Conservation (phyloP, 2,329 filamentous ascomycete genomes). For the Chlorencoelia australis region DNA sequence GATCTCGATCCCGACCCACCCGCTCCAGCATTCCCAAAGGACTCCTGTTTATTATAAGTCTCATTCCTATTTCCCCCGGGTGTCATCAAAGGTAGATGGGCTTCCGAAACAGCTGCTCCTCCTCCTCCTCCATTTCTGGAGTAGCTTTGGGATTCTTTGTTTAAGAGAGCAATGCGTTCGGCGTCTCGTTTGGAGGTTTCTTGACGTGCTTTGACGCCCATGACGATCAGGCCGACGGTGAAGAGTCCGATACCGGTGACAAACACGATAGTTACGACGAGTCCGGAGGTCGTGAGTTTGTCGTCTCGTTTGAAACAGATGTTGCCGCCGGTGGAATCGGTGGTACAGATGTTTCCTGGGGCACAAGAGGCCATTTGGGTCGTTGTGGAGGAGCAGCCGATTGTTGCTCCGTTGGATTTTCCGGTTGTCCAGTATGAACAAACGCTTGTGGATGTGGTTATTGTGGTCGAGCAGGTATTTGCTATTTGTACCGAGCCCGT, state of each 20-base stretch:
- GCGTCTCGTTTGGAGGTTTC: not conserved
- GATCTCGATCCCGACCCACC: not conserved
- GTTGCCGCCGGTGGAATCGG: not conserved
- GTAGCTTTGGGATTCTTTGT: slow-evolving; percentile 1
- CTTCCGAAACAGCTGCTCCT: not conserved
- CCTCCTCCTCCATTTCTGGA: not conserved
- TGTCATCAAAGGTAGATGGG: not conserved
- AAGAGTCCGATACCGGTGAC: not conserved
- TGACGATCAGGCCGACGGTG: slow-evolving; percentile 2
- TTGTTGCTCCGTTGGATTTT: slow-evolving; percentile 2
- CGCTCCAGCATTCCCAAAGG: not conserved
- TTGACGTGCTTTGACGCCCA: slow-evolving; percentile 1
- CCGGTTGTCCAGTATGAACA: slow-evolving; percentile 5
- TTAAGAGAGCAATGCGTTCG: slow-evolving; percentile 1
- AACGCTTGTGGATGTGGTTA: not conserved
- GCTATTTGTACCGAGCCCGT: not conserved
- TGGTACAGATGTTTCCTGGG: slow-evolving; percentile 1
- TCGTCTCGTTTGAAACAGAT: not conserved
- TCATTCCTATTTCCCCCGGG: not conserved
- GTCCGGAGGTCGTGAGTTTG: slow-evolving; percentile 2
- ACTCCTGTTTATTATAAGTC: no score
- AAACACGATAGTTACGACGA: slow-evolving; percentile 4
- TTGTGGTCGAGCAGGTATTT: slow-evolving; percentile 4
- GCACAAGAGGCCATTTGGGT: not conserved
- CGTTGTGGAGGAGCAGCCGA: slow-evolving; percentile 3